phyloP scores from a whole-genome alignment of 352 stramenopile genomes.

The Globisporangium echinulatum region DNA sequence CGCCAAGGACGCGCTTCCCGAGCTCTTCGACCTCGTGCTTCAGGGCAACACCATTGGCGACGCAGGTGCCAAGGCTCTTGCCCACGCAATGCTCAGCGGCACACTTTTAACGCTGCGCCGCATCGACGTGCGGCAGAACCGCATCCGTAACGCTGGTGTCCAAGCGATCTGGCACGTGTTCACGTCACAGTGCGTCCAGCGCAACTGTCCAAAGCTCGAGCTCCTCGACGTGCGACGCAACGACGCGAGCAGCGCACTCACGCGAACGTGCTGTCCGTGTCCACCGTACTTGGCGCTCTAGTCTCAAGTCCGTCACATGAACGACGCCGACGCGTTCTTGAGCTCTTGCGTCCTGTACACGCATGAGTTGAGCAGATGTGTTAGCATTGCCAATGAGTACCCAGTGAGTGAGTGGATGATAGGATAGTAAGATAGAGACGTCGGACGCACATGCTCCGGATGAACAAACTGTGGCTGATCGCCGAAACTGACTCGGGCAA shows the following conservation, averaged over 20 bases:
- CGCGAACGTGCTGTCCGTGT: slow-evolving; percentile 47
- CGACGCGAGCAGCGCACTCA: slow-evolving; percentile 37
- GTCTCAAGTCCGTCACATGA: slow-evolving; percentile 31
- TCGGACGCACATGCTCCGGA: slow-evolving; percentile 55
- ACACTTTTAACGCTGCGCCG: slow-evolving; percentile 30
- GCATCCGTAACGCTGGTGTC: slow-evolving; percentile 51
- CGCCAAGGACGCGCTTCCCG: slow-evolving; percentile 38
- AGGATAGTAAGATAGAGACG: not conserved
- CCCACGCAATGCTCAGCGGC: slow-evolving; percentile 48
- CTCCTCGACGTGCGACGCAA: slow-evolving; percentile 62
- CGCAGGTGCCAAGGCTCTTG: slow-evolving; percentile 42
- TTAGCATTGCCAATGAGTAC: too few relatives aligned
- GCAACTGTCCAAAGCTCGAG: slow-evolving; percentile 55
- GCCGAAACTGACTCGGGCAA: slow-evolving; percentile 52
- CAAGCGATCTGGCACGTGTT: slow-evolving; percentile 69
- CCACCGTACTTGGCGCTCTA: slow-evolving; percentile 50
- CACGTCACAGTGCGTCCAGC: slow-evolving; percentile 36
- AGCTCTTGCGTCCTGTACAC: slow-evolving; percentile 49
- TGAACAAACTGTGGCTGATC: slow-evolving; percentile 56
- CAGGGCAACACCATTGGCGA: slow-evolving; percentile 57
- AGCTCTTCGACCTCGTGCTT: slow-evolving; percentile 45
- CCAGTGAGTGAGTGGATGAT: too few relatives aligned
- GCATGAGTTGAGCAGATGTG: not conserved
- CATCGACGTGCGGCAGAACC: slow-evolving; percentile 62
- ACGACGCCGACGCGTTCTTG: slow-evolving; percentile 56